Evolutionary conservation across 1,284 basidiomycete genomes (phyloP), one percentile per base, ranked within the genome.

Genomic region (Cutaneotrichosporon mucoides): DNA sequence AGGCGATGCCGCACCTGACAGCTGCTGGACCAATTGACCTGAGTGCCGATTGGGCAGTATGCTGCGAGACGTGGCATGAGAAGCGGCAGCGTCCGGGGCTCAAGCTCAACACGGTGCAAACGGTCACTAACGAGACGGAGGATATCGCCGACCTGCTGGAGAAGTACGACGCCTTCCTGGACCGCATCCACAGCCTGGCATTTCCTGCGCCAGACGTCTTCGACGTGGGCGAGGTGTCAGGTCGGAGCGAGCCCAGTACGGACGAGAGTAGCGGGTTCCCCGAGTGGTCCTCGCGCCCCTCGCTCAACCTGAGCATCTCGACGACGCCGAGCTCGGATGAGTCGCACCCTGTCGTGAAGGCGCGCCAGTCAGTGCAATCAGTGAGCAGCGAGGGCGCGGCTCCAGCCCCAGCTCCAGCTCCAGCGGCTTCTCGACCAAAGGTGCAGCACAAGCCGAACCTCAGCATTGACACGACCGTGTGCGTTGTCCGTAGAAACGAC

Each of bases 1-100:
- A 66, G 41, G 46, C 55, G 6, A 50, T 70, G 3, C 66, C 68
- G 2, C 53, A 53, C 36, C 37, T 62, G 13, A 68, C 68, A 2
- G 49, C 54, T 2, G 70, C 65, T 8, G 68, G 70, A 9, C 61
- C 62, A 2, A 59, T 70, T 13, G 70, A 72, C 47, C 35, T 66
- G 3, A 43, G 48, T 15, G 67, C 65, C 6, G 68, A 72, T 45
- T 60, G 59, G 47, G 67, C 68, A 3, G 53, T 70, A 4, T 59
- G 67, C 35, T 48, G 58, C 11, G 67, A 70, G 54, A 64, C 60
- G 16, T 57, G 68, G 47, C 68, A 65, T 54, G 66, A 68, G 44
- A 59, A 64, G 6, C 62, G 68, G 12, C 47, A 40, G 5, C 53
- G 57, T 6, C 62, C 62, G 1, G 62, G 62, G 4, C 13, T 49